Evolutionary conservation across 495 filamentous ascomycete species (phyloP), one percentile per base, ranked within the genome.

Genomic region (Penicillium maclennaniae): DNA sequence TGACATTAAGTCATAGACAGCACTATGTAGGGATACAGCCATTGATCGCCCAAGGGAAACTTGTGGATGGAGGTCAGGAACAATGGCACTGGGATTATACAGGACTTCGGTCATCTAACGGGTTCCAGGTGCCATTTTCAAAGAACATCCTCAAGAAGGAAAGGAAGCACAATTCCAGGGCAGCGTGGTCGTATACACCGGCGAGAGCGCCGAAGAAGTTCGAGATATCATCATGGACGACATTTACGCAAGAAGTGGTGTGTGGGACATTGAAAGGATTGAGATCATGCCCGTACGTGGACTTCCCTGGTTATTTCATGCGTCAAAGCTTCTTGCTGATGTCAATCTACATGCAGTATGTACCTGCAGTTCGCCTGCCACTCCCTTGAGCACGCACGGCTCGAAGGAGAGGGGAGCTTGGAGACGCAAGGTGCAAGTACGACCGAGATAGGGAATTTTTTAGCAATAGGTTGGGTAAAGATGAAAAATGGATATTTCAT

Each of bases 261-360:
- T 95, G 6, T 95, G 90, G 91, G 88, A 95, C 76, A 74, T 83
- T 55, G 80, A 84, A 7, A 92, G 88, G 67, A 82, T 87, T 21
- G 60, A 69, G 28, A 67, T 75, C 16, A 51, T 65, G 56, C 70
- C 72, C 19, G 70, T 75, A 48, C 57, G 68, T 58, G 7, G 21
- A 16, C 8, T 8, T n/a, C 12, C 10, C 26, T 17, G 12, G 16
- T 31, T 7, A 23, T 23, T 2, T 23, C 2, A 23, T 23, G 5
- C 5, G 2, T 6, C 15, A 8, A 1, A 25, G 26, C 20, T 9
- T 20, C 20, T 7, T 20, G 20, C 17, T 14, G 8, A 38, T 26
- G 6, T 23, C 6, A 16, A 3, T 51, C 23, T 20, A 37, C 7
- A 6, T 26, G 17, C 8, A 47, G 45, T 38, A 47, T 21, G 45